These are phyloP conservation scores for Byssoonygena ceratinophila DNA, from an alignment of 2,329 filamentous ascomycete genomes.

Conservation along the genomic window DNA sequence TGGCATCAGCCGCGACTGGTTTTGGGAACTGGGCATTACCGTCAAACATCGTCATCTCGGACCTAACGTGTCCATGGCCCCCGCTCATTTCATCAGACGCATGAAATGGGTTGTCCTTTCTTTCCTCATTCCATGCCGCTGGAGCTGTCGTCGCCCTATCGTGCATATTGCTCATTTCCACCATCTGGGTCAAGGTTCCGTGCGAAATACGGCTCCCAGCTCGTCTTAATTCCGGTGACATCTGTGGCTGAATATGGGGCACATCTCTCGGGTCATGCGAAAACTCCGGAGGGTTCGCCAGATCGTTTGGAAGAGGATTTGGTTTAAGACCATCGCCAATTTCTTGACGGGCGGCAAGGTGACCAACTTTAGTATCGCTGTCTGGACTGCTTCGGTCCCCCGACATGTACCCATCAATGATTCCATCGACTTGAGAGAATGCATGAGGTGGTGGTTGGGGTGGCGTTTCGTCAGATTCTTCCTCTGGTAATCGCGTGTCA, in stretches of 20 bases:
- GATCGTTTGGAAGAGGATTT: conserved; percentile 61
- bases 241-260: conserved; percentile 59
- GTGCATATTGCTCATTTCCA: conserved; percentile 52
- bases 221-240: conserved; percentile 65
- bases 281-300: conserved; percentile 68
- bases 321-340: conserved; percentile 30
- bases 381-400: conserved; percentile 35
- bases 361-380: conserved; percentile 24
- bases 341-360: conserved; percentile 22
- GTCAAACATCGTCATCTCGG: conserved; percentile 25
- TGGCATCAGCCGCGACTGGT: conserved; percentile 7
- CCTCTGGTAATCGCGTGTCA: conserved; percentile 14
- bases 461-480: conserved; percentile 23
- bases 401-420: conserved; percentile 21
- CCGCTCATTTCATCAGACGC: neutral
- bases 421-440: conserved; percentile 20
- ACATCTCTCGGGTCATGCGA: conserved; percentile 61
- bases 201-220: conserved; percentile 76
- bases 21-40: conserved; percentile 19
- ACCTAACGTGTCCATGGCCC: conserved; percentile 20
- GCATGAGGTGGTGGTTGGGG: conserved; percentile 32
- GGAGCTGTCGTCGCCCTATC: conserved; percentile 31
- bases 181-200: conserved; percentile 69
- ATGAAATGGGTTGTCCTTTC: neutral
- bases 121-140: conserved; percentile 21